Evolutionary conservation across 2,329 filamentous ascomycete species (phyloP), one percentile per base, ranked within the genome.

Genomic region (Penicillium fuscoglaucum): DNA sequence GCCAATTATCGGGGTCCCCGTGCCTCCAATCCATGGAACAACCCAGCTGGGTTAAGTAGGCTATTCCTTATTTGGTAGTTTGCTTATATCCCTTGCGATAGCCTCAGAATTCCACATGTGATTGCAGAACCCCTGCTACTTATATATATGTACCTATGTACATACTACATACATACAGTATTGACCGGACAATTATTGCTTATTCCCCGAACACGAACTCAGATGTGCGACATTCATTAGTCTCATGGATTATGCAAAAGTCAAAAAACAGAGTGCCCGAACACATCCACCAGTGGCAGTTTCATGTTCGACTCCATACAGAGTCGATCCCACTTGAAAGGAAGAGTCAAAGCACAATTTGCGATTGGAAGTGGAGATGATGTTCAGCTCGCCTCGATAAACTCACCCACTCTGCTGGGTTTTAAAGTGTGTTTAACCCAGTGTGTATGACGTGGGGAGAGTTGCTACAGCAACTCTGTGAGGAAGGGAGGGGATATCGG

Each of bases 11-110:
- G 61, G 61, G 39, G 55, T 58, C 43, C 21, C 59, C 61, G 59
- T 60, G 46, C 41, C 45, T 56, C 10, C 9, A 26, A 60, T 62
- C 65, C 65, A 67, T 67, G 66, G 62, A 60, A 40, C 33, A n/a
- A 10, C 15, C 40, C 13, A 12, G 6, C 10, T 61, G 28, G 35
- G 28, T 45, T 29, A 40, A 39, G 35, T 39, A 31, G 35, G 51
- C 56, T 52, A 59, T 60, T 55, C 65, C 66, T 40, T 60, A 68
- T 62, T 5, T 17, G 66, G 66, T 61, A 67, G 60, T 67, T 60
- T 67, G 63, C 51, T 68, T 67, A 62, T 10, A 41, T 44, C 26
- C 39, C 48, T 51, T 56, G 52, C 35, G 29, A 43, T 39, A 29
- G 15, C 21, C 17, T 60, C 52, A 48, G 29, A 35, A 44, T 26